Evolutionary conservation across 139 green algal species (phyloP), one percentile per base, ranked within the genome.

Genomic region (Tetradesmus lagerheimii): DNA sequence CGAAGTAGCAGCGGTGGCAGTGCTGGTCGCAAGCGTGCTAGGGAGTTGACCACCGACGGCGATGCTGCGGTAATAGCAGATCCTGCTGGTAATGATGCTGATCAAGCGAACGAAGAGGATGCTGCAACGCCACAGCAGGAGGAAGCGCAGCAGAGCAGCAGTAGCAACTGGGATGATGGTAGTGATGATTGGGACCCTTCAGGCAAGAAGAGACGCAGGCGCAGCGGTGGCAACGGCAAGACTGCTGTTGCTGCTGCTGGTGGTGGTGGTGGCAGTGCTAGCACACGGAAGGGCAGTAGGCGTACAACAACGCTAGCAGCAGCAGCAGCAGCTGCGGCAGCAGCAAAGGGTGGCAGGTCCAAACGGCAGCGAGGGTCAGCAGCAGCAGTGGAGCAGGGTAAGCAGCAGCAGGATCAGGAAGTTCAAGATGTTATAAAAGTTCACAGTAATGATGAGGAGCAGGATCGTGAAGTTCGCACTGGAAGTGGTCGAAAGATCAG

Each of bases 291-390:
- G 29, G 75, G 0, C 16, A 47, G 25, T 4, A 27, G 18, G 20
- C 5, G 47, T 14, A 62, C 35, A 83, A 57, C 25, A n/a, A 16
- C 76, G 62, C 27, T 29, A 43, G 37, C 37, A 38, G 29, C 80
- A 86, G 80, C 80, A 86, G 80, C 80, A 86, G 80, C n/a, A n/a
- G 29, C 47, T 45, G 80, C 39, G 66, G 50, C 50, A 75, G 41
- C 80, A 39, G 80, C 41, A 12, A 81, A 39, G 27, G 75, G 75
- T 39, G 31, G 75, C 12, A 47, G 75, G 35, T 35, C 15, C 8
- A 47, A 15, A 47, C 35, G 35, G 35, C 35, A n/a, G 34, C 34
- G n/a, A 81, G 35, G 75, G 2, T 79, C 11, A 62, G 57, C 57
- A 71, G 57, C 57, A 71, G 57, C 57, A n/a, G 57, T 31, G 9